Evolutionary conservation across 148 eudicot species (phyloP), one percentile per base, ranked within the genome.

Genomic region (Simmondsia chinensis): DNA sequence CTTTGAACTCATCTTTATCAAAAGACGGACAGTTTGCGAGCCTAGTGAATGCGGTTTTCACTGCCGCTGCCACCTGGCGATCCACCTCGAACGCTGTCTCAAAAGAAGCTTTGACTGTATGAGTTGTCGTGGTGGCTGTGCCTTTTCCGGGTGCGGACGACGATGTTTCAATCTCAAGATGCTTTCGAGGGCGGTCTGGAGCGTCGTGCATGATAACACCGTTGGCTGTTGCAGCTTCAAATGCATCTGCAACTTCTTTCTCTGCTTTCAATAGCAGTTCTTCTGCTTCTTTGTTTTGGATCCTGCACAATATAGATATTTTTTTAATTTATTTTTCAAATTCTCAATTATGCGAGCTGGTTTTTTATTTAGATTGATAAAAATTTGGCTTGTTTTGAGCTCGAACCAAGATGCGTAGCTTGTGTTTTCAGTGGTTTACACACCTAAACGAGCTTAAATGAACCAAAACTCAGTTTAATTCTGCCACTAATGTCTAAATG

Each of bases 41-140:
- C 74, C 69, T 71, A 31, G 69, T 21, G 21, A 89, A 84, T 21
- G 95, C 93, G 17, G 76, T 37, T 69, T 83, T 89, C 1, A 89
- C 82, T 11, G 95, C 97, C 8, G 77, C 65, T 38, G 91, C 93
- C 14, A 89, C 97, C 69, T 89, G 97, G 59, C 72, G 84, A 64
- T 89, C 97, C 41, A 89, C 95, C 34, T 80, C 95, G 33, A 89
- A 89, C 21, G 95, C 93, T 25, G 87, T 75, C 59, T 81, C 94
- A 44, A 83, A 77, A 19, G 91, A 68, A 34, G 94, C 82, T 41
- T 66, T 74, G 12, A 88, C 79, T 16, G 71, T 60, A 48, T 75
- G 89, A 45, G 81, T n/a, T n/a, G n/a, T n/a, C n/a, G n/a, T 61
- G 4, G 82, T 61, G 18, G 80, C 56, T 41, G n/a, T n/a, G n/a